Evolutionary conservation across 306 rosid species (phyloP), one percentile per base, ranked within the genome.

Genomic region (Cucurbita maxima): DNA sequence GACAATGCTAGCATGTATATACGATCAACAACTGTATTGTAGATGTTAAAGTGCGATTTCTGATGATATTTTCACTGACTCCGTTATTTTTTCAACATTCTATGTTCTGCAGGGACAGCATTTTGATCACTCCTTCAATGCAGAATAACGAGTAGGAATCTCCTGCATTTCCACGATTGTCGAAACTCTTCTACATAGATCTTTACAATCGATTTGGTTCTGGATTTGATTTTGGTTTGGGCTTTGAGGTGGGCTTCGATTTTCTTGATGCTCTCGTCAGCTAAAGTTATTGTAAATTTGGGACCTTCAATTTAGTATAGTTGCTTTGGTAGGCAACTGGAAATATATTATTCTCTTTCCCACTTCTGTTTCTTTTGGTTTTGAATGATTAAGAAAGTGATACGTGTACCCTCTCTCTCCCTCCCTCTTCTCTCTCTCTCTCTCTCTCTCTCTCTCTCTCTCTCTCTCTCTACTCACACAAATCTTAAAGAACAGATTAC

Each of bases 51-150:
- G 36, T 73, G 37, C 53, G 16, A 50, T 25, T 60, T 38, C 34
- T 77, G 43, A 40, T 60, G 25, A 38, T 69, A 37, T 10, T 52
- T 50, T 69, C 16, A 11, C 38, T 14, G 72, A 30, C 36, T 22
- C 5, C 44, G 20, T 15, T 22, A 62, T 82, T 63, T 63, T 30
- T 56, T 15, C 53, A 13, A 60, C 44, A n/a, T 76, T 15, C 69
- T 70, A 77, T 72, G 64, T 73, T 56, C 34, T 77, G 72, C 82
- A 75, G 81, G 89, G 82, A 38, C 82, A 76, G 78, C 84, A 81
- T 81, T 30, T 16, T 81, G 81, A 77, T 83, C 63, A 74, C 76
- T 78, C 82, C 73, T 74, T 77, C 87, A 63, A 68, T 83, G 78
- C 83, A 9, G 59, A 79, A 81, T 63, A 77, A 75, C 14, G 82